Percentiles rank a stretch among this genome's conserved stretches.
Conservation (phyloP, 2,329 filamentous ascomycete species). For the Colletotrichum navitas region DNA sequence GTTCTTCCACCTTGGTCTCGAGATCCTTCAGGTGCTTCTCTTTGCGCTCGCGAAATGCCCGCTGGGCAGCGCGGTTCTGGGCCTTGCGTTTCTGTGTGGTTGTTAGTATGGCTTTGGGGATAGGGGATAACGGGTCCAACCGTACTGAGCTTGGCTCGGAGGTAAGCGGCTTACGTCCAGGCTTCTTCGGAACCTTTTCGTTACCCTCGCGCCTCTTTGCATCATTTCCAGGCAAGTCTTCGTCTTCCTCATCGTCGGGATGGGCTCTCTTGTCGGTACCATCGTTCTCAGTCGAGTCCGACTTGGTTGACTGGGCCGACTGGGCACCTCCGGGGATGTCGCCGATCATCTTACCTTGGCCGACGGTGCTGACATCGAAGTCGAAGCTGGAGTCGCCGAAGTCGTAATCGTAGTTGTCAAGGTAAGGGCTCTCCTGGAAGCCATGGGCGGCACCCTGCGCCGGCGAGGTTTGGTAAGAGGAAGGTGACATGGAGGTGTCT, state of each 20-base stretch:
- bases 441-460: conserved; percentile 60
- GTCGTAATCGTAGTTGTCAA: conserved; percentile 82
- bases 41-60: conserved; percentile 94
- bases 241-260: conserved; percentile 77
- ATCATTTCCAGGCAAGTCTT: conserved; percentile 58
- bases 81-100: conserved; percentile 86
- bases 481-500: conserved; percentile 60
- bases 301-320: conserved; percentile 60
- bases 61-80: conserved; percentile 91
- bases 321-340: conserved; percentile 73
- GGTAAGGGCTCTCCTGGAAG: conserved; percentile 82
- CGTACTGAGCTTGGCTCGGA: conserved; percentile 96
- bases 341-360: conserved; percentile 78
- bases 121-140: background rate
- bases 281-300: conserved; percentile 71
- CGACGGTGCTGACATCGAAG: conserved; percentile 67
- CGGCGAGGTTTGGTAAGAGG: conserved; percentile 64
- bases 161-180: conserved; percentile 93
- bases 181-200: conserved; percentile 93
- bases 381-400: conserved; percentile 84
- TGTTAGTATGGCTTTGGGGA: conserved; percentile 7
- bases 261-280: conserved; percentile 79
- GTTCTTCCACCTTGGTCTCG: conserved; percentile 80
- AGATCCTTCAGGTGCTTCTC: conserved; percentile 90
- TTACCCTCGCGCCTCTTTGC: conserved; percentile 84